A percentile compares a stretch with the other conserved stretches of the same genome.
phyloP scores from a whole-genome alignment of 2,329 filamentous ascomycete species.

The Metarhizium rileyi region DNA sequence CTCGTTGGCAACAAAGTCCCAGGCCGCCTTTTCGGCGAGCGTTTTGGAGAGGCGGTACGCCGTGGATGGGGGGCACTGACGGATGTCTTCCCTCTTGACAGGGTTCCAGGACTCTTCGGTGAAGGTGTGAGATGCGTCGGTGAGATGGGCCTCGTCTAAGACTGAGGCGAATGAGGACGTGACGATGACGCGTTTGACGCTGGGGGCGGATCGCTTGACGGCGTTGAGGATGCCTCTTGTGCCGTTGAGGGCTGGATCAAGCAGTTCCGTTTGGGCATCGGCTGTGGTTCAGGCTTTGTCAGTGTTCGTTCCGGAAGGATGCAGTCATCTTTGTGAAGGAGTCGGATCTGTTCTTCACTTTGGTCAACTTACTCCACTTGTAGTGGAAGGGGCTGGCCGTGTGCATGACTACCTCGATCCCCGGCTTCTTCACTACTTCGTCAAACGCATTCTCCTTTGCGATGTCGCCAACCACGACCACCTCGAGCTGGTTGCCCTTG shows the following conservation, averaged over 20 bases:
- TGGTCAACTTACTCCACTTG: slow-evolving; percentile 28
- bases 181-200: slow-evolving; percentile 61
- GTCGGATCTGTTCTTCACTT: too few species aligned
- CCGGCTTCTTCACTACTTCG: slow-evolving; percentile 41
- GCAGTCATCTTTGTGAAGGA: too few species aligned
- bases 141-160: slow-evolving; percentile 26
- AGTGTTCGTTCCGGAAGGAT: background rate
- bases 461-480: slow-evolving; percentile 66
- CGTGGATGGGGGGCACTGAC: slow-evolving; percentile 25
- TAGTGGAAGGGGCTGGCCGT: slow-evolving; percentile 52
- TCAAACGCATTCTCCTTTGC: slow-evolving; percentile 66
- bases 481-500: slow-evolving; percentile 32
- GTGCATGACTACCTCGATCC: slow-evolving; percentile 47
- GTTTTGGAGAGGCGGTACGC: slow-evolving; percentile 48
- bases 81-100: slow-evolving; percentile 34
- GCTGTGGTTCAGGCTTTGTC: slow-evolving; percentile 13
- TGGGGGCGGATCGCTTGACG: slow-evolving; percentile 46
- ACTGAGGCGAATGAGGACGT: slow-evolving; percentile 48
- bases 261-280: slow-evolving; percentile 42
- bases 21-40: slow-evolving; percentile 42
- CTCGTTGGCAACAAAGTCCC: slow-evolving; percentile 38
- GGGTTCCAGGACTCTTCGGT: slow-evolving; percentile 45
- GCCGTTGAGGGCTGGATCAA: slow-evolving; percentile 48
- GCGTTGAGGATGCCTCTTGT: slow-evolving; percentile 63
- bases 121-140: slow-evolving; percentile 31